Evolutionary conservation across 352 stramenopile genomes (phyloP).

Genomic region (Phytophthora sojae): DNA sequence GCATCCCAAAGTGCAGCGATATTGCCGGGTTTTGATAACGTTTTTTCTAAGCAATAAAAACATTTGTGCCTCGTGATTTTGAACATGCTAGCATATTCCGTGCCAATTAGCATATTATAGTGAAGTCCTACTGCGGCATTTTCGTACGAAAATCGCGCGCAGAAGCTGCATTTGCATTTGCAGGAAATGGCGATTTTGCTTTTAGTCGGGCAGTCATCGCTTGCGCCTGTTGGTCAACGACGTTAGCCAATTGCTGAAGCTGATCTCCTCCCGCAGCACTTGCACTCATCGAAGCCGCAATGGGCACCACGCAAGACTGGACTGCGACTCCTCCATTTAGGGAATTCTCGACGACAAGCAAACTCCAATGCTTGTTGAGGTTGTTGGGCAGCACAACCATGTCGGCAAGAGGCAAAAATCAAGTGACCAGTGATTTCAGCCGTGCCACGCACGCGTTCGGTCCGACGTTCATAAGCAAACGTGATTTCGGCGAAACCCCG

Average conservation of each 20-base stretch:
- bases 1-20: neutral
- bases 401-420: too few species aligned
- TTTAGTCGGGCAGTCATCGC: neutral
- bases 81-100: neutral
- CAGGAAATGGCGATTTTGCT: slow-evolving; percentile 9
- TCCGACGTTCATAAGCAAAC: too few species aligned
- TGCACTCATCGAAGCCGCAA: slow-evolving; percentile 3
- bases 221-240: neutral
- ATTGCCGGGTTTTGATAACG: neutral
- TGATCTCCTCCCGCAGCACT: neutral
- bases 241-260: neutral
- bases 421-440: too few species aligned
- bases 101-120: neutral
- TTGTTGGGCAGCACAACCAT: too few species aligned
- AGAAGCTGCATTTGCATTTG: neutral
- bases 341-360: too few species aligned
- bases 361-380: too few species aligned
- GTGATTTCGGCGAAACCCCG: too few species aligned
- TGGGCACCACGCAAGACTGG: slow-evolving; percentile 7
- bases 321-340: too few species aligned
- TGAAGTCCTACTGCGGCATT: neutral
- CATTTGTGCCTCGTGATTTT: neutral
- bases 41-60: neutral
- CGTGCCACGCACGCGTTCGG: too few species aligned
- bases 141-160: neutral